Percentiles rank a stretch among this genome's conserved stretches.
Evolutionary conservation across 176 grass and related monocot species (phyloP).

Genomic region (Triticum urartu): DNA sequence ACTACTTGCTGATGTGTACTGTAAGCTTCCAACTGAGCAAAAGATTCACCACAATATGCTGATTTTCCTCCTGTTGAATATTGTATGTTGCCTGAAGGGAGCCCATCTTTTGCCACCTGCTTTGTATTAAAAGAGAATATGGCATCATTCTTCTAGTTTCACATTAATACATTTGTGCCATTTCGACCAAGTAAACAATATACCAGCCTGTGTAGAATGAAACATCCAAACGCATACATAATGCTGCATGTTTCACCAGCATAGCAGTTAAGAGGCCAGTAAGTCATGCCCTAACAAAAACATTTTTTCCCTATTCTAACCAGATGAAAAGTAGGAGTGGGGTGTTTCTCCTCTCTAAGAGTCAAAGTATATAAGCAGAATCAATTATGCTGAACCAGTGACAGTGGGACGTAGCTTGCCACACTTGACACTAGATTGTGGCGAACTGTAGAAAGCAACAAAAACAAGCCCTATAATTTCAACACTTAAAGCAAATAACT

Average conservation of each 20-base stretch:
- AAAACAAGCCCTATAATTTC: neutral
- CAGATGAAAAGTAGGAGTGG: neutral
- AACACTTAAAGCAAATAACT: neutral
- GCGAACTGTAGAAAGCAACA: neutral
- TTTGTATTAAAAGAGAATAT: conserved; percentile 21
- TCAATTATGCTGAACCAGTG: neutral
- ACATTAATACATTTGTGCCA: neutral
- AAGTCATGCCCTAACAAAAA: neutral
- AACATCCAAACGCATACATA: neutral
- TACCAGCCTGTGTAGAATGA: neutral
- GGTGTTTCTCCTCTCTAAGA: neutral
- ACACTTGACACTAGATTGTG: neutral
- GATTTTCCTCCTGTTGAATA: conserved; percentile 15
- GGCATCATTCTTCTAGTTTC: conserved; percentile 7
- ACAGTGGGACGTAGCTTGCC: neutral
- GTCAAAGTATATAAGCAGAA: neutral
- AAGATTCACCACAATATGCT: conserved; percentile 23
- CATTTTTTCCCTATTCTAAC: neutral
- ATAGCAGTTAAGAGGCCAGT: conserved; percentile 32
- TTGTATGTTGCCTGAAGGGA: neutral
- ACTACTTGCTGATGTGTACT: conserved; percentile 67
- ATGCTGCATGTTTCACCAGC: neutral
- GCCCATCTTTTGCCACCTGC: conserved; percentile 6
- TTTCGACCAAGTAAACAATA: conserved; percentile 11
- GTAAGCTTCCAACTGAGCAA: conserved; percentile 53